phyloP scores from a whole-genome alignment of 177 flowering plant genomes.

The Vitis hybrid region DNA sequence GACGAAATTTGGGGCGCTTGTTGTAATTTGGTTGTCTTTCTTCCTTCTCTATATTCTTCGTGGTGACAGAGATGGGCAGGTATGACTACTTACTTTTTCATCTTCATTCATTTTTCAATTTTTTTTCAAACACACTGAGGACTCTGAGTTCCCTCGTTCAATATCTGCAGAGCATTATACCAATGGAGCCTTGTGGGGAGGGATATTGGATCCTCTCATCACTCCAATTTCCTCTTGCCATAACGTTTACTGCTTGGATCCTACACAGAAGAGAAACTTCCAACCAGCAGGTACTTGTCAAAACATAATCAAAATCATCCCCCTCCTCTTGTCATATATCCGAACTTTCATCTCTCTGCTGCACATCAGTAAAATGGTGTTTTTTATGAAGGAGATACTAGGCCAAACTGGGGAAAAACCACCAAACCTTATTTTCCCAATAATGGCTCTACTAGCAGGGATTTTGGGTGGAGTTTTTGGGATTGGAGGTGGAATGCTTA shows the following conservation, averaged over 20 bases:
- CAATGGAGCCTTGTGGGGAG: conserved; percentile 50
- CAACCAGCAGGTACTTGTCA: conserved; percentile 34
- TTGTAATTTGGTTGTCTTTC: conserved; percentile 60
- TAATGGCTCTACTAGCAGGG: conserved; percentile 66
- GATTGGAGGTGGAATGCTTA: conserved; percentile 81
- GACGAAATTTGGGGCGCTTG: conserved; percentile 56
- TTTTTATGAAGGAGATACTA: conserved; percentile 26
- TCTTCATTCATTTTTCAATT: not conserved
- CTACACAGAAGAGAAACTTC: conserved; percentile 19
- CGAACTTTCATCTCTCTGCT: not conserved
- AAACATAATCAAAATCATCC: not conserved
- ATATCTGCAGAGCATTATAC: conserved; percentile 45
- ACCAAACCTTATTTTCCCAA: conserved; percentile 41
- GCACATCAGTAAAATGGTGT: not conserved
- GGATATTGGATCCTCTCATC: conserved; percentile 61
- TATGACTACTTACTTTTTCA: conserved; percentile 10
- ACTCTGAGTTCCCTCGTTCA: not conserved
- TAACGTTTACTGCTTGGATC: conserved; percentile 47
- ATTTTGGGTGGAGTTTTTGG: conserved; percentile 69
- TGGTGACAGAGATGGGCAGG: conserved; percentile 55
- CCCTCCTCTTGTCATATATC: not conserved
- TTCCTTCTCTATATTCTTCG: conserved; percentile 48
- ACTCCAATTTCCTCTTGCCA: conserved; percentile 60
- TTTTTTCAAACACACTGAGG: not conserved
- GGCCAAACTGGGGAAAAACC: conserved; percentile 7